Evolutionary conservation across 768 basidiomycete genomes (phyloP).

Genomic region (Kwoniella dendrophila): DNA sequence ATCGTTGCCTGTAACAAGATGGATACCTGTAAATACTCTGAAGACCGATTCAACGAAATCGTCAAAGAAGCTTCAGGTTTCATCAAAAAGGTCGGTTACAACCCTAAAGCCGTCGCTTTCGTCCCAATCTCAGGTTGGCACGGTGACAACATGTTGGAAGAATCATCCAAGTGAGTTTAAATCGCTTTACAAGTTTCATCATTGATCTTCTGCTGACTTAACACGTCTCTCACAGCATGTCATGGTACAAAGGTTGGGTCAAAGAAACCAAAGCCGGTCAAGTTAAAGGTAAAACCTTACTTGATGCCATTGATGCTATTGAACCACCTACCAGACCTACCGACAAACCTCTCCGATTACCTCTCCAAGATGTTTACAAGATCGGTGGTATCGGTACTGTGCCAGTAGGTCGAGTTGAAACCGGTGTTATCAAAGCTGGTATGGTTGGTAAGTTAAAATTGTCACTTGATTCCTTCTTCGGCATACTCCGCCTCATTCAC

Average conservation of each 20-base stretch:
- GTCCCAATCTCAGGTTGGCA: slow-evolving; percentile 99
- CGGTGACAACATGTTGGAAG: slow-evolving; percentile 99
- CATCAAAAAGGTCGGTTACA: slow-evolving; percentile 80
- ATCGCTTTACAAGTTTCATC: not conserved
- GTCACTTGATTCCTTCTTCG: not conserved
- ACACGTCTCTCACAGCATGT: slow-evolving; percentile 67
- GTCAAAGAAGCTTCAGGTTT: slow-evolving; percentile 95
- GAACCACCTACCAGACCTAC: slow-evolving; percentile 94
- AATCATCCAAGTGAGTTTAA: slow-evolving; percentile 78
- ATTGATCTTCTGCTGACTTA: slow-evolving; percentile 1
- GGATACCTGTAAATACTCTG: slow-evolving; percentile 99
- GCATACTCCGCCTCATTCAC: slow-evolving; percentile 51
- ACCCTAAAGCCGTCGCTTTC: slow-evolving; percentile 97
- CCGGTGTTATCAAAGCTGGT: slow-evolving; percentile 75
- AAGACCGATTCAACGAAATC: slow-evolving; percentile 99
- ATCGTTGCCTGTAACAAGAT: slow-evolving; percentile 96
- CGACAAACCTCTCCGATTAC: slow-evolving; percentile 99
- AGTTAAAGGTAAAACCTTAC: slow-evolving; percentile 97
- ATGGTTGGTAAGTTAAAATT: slow-evolving; percentile 8
- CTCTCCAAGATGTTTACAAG: slow-evolving; percentile 99
- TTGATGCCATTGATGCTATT: slow-evolving; percentile 99
- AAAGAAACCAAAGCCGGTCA: slow-evolving; percentile 92
- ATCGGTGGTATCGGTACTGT: slow-evolving; percentile 99
- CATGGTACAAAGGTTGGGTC: slow-evolving; percentile 99
- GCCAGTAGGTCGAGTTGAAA: slow-evolving; percentile 99